These are phyloP conservation scores for Neonectria faginata DNA, from an alignment of 2,329 filamentous ascomycete genomes.

Conservation along the genomic window DNA sequence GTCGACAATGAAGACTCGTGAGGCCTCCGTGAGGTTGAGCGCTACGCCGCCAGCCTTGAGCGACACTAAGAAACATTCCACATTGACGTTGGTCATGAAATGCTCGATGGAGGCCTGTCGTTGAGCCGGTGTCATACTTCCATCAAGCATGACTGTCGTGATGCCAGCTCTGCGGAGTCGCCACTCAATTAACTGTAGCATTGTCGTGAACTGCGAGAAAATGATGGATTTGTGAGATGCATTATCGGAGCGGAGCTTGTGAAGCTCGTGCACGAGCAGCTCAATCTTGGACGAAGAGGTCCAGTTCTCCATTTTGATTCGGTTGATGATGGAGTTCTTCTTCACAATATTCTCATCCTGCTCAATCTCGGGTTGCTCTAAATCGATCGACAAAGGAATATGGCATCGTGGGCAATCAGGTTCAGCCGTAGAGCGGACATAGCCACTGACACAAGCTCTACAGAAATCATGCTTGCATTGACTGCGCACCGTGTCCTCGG, in stretches of 20 bases:
- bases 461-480: slow-evolving; percentile 86
- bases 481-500: slow-evolving; percentile 93
- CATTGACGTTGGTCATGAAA: slow-evolving; percentile 94
- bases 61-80: slow-evolving; percentile 96
- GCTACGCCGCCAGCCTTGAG: slow-evolving; percentile 97
- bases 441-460: slow-evolving; percentile 56
- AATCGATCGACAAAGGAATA: slow-evolving; percentile 87
- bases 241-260: slow-evolving; percentile 91
- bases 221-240: slow-evolving; percentile 97
- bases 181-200: slow-evolving; percentile 98
- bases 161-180: slow-evolving; percentile 95
- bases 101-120: slow-evolving; percentile 94
- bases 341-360: slow-evolving; percentile 89
- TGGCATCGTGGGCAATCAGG: slow-evolving; percentile 92
- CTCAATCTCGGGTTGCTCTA: slow-evolving; percentile 95
- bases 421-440: slow-evolving; percentile 81
- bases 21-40: slow-evolving; percentile 94
- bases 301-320: slow-evolving; percentile 99
- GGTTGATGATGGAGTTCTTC: slow-evolving; percentile 97
- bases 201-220: slow-evolving; percentile 96
- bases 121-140: slow-evolving; percentile 94
- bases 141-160: slow-evolving; percentile 97
- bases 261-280: slow-evolving; percentile 92
- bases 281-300: slow-evolving; percentile 98
- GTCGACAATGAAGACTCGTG: slow-evolving; percentile 94